phyloP scores from a whole-genome alignment of 495 filamentous ascomycete genomes.

The Aspergillus hancockii region DNA sequence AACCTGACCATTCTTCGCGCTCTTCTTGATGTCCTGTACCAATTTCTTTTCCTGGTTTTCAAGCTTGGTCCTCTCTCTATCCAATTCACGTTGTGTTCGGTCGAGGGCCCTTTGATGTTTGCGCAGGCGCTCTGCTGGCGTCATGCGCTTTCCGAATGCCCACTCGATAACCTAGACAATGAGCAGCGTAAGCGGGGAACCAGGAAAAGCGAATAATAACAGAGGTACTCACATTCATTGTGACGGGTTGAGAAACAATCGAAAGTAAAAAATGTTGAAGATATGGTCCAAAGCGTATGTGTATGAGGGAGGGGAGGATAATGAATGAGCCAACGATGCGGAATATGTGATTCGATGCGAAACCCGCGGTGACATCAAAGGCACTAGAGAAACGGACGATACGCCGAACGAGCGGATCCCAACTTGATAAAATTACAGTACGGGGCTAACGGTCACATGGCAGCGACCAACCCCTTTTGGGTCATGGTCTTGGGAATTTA shows the following conservation, averaged over 20 bases:
- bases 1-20: conserved; percentile 95
- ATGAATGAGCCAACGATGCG: background rate
- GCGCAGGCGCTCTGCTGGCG: conserved; percentile 90
- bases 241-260: conserved; percentile 15
- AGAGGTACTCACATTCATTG: conserved; percentile 60
- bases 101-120: conserved; percentile 97
- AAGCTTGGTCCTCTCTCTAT: conserved; percentile 89
- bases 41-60: conserved; percentile 99
- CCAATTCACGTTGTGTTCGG: conserved; percentile 93
- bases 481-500: conserved; percentile 6
- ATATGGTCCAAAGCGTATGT: background rate
- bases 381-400: background rate
- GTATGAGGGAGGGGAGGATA: background rate
- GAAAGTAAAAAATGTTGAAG: background rate
- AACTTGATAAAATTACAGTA: conserved; percentile 1
- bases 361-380: conserved; percentile 33
- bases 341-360: background rate
- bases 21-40: conserved; percentile 93
- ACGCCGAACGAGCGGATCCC: background rate
- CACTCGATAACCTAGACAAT: conserved; percentile 82
- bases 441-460: background rate
- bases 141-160: conserved; percentile 99
- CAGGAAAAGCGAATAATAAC: conserved; percentile 2
- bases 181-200: conserved; percentile 22
- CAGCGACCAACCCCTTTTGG: conserved; percentile 17